A percentile compares a stretch with the other conserved stretches of the same genome.
Evolutionary conservation across 495 filamentous ascomycete genomes (phyloP).

Genomic region (Hypomontagnella monticulosa): DNA sequence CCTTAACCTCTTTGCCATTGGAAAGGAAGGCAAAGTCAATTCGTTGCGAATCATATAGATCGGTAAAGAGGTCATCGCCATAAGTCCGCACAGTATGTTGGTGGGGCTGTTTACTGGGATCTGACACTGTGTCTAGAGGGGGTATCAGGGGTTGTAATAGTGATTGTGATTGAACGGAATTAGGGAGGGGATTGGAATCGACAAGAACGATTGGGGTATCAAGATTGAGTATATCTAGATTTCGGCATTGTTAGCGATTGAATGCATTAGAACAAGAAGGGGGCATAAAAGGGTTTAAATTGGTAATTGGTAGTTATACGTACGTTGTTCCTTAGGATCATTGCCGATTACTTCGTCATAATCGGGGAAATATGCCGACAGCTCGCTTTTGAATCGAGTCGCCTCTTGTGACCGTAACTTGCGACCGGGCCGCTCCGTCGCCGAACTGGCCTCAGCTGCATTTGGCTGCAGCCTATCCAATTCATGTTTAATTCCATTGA

Average conservation of each 20-base stretch:
- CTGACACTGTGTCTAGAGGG: slow-evolving; percentile 27
- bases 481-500: slow-evolving; percentile 64
- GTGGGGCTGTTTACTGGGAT: slow-evolving; percentile 32
- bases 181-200: slow-evolving; percentile 51
- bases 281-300: slow-evolving; percentile 12
- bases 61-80: slow-evolving; percentile 55
- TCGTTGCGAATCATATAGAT: slow-evolving; percentile 61
- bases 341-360: slow-evolving; percentile 91
- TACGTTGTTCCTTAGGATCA: slow-evolving; percentile 79
- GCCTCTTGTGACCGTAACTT: slow-evolving; percentile 66
- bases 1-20: slow-evolving; percentile 55
- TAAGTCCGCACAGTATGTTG: slow-evolving; percentile 56
- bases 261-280: slow-evolving; percentile 43
- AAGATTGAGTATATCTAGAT: slow-evolving; percentile 65
- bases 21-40: slow-evolving; percentile 66
- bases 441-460: slow-evolving; percentile 53
- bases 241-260: slow-evolving; percentile 48
- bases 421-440: slow-evolving; percentile 59
- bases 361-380: slow-evolving; percentile 86
- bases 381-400: slow-evolving; percentile 81
- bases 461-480: slow-evolving; percentile 57
- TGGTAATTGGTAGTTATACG: slow-evolving; percentile 45
- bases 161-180: slow-evolving; percentile 28
- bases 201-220: slow-evolving; percentile 69
- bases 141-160: slow-evolving; percentile 42